These are phyloP conservation scores for Cyphellophora europaea DNA, from an alignment of 2,329 filamentous ascomycete species.

Conservation along the genomic window DNA sequence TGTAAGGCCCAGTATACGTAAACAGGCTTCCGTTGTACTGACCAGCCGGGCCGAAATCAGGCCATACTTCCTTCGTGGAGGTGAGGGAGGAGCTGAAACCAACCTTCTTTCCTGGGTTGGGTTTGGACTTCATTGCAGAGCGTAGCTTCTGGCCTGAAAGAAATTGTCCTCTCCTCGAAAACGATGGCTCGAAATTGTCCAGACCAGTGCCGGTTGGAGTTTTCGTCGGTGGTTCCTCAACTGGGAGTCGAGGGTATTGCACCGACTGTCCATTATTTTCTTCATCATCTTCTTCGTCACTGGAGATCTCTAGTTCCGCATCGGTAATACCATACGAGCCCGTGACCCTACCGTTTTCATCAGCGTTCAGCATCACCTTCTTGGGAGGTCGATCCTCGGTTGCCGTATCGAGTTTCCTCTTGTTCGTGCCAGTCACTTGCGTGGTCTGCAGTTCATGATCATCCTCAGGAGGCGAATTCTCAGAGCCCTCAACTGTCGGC, in stretches of 20 bases:
- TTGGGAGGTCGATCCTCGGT: slow-evolving; percentile 9
- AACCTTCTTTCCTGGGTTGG: slow-evolving; percentile 8
- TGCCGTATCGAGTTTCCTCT: slow-evolving; percentile 10
- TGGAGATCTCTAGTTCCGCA: slow-evolving; percentile 10
- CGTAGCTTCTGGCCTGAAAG: slow-evolving; percentile 6
- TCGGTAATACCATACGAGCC: slow-evolving; percentile 13
- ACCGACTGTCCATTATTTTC: no score
- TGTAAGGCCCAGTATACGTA: slow-evolving; percentile 11
- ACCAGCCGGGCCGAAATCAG: slow-evolving; percentile 12
- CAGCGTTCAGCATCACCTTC: slow-evolving; percentile 4
- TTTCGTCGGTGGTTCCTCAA: slow-evolving; percentile 8
- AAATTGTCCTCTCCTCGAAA: no score
- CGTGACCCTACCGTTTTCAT: not conserved
- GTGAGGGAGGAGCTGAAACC: slow-evolving; percentile 10
- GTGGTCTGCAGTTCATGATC: slow-evolving; percentile 9
- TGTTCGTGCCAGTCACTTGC: slow-evolving; percentile 9
- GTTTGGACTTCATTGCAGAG: slow-evolving; percentile 11
- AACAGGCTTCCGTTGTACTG: slow-evolving; percentile 12
- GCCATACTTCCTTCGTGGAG: slow-evolving; percentile 12
- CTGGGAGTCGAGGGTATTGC: slow-evolving; percentile 5
- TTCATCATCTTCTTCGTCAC: slow-evolving; percentile 11
- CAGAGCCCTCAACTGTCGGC: no score
- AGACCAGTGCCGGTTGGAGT: no score
- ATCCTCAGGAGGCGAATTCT: no score
- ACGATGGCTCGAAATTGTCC: no score